A percentile compares a stretch with the other conserved stretches of the same genome.
phyloP scores from a whole-genome alignment of 1,139 yeast species.

The Pichia sp. region DNA sequence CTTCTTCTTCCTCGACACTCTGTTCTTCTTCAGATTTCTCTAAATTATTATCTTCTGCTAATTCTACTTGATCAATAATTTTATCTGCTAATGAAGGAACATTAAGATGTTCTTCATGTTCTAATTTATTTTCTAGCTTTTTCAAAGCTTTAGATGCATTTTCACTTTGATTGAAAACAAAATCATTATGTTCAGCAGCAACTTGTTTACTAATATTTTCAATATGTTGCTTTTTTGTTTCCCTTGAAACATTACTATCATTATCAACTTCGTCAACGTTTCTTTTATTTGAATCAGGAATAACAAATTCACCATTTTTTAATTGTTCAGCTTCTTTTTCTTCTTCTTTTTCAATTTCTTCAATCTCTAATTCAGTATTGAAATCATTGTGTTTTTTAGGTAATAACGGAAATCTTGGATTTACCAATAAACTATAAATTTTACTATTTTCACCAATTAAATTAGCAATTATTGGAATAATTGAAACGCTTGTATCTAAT shows the following conservation, averaged over 20 bases:
- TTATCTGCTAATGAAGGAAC: constrained; percentile 1
- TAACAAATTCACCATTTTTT: not conserved
- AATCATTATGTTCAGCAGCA: constrained; percentile 7
- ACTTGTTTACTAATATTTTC: constrained; percentile 9
- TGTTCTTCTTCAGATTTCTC: not conserved
- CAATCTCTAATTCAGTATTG: constrained; percentile 14
- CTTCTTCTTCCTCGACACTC: constrained; percentile 12
- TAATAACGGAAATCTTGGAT: constrained; percentile 71
- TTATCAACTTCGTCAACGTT: constrained; percentile 7
- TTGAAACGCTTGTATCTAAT: constrained; percentile 21
- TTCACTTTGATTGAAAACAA: constrained; percentile 15
- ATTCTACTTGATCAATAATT: not conserved
- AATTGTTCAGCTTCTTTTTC: constrained; percentile 4
- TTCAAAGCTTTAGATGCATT: constrained; percentile 7
- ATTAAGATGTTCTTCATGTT: constrained; percentile 4
- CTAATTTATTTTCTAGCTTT: constrained; percentile 2
- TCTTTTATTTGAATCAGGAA: constrained; percentile 2
- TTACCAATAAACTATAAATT: constrained; percentile 50
- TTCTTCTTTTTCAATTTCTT: constrained; percentile 11
- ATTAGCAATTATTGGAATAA: constrained; percentile 62
- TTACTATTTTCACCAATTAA: constrained; percentile 36
- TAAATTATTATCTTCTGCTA: constrained; percentile 3
- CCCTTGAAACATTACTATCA: not conserved
- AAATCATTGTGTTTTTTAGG: constrained; percentile 20
- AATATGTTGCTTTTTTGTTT: constrained; percentile 3